Percentiles rank a stretch among this genome's conserved stretches.
These are phyloP conservation scores for Amauroascus verrucosus DNA, from an alignment of 2,329 filamentous ascomycete species.

Conservation along the genomic window DNA sequence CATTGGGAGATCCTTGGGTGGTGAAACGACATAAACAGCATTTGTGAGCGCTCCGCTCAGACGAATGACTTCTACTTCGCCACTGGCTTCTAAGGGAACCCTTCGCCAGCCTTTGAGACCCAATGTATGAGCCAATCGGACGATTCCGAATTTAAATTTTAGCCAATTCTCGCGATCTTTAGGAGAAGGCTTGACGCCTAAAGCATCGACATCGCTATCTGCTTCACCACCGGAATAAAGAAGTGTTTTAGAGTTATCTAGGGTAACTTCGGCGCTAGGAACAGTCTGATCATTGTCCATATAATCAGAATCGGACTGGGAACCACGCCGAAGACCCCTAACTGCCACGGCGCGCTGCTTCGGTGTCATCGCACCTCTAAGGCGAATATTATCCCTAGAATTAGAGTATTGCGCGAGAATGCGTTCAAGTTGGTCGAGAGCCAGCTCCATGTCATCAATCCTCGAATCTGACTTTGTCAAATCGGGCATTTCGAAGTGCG, in stretches of 20 bases:
- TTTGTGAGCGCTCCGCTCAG: conserved; percentile 87
- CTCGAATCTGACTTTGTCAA: neutral
- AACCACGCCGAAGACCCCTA: conserved; percentile 35
- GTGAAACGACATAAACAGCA: conserved; percentile 86
- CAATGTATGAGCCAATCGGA: conserved; percentile 79
- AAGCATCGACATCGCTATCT: conserved; percentile 26
- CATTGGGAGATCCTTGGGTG: conserved; percentile 54
- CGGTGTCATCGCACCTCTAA: conserved; percentile 9
- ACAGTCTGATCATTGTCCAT: conserved; percentile 72
- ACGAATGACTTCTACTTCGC: conserved; percentile 38
- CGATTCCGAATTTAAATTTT: conserved; percentile 84
- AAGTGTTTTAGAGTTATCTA: conserved; percentile 86
- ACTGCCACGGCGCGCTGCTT: conserved; percentile 21
- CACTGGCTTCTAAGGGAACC: conserved; percentile 47
- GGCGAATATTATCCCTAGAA: conserved; percentile 3
- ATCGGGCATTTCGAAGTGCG: neutral
- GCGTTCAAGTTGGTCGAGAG: conserved; percentile 68
- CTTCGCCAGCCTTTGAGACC: conserved; percentile 84
- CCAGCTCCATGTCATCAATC: conserved; percentile 56
- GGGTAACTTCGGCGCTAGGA: conserved; percentile 68
- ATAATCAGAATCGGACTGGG: conserved; percentile 76
- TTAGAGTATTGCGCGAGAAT: conserved; percentile 45
- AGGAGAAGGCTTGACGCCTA: conserved; percentile 39
- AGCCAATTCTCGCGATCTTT: conserved; percentile 71
- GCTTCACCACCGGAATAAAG: conserved; percentile 54